phyloP scores from a whole-genome alignment of 1,284 basidiomycete genomes.

The Violaceomyces palustris region DNA sequence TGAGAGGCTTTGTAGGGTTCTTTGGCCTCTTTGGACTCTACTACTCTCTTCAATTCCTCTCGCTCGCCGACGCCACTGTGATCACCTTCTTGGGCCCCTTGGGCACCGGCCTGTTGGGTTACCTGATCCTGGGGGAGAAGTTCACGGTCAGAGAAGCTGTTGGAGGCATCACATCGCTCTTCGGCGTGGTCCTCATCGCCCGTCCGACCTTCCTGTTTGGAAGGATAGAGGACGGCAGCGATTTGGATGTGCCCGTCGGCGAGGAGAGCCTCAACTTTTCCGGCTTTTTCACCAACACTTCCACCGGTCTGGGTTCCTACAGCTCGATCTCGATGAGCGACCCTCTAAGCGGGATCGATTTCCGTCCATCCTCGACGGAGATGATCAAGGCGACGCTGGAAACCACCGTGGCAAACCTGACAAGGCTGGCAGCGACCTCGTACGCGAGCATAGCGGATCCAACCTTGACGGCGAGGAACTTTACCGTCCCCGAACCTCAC shows the following conservation, averaged over 20 bases:
- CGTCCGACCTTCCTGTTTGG: constrained; percentile 32
- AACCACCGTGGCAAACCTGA: too few relatives aligned
- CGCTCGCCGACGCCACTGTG: constrained; percentile 70
- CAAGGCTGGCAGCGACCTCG: too few relatives aligned
- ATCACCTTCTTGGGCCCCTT: constrained; percentile 71
- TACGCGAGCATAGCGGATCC: too few relatives aligned
- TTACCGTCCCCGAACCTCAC: too few relatives aligned
- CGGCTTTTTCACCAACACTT: too few relatives aligned
- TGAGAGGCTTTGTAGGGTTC: constrained; percentile 65
- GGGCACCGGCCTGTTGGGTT: constrained; percentile 65
- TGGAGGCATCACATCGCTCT: constrained; percentile 63
- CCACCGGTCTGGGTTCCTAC: too few relatives aligned
- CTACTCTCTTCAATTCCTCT: constrained; percentile 65
- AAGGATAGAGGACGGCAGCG: constrained; percentile 12
- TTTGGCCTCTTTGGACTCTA: constrained; percentile 60
- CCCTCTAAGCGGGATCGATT: too few relatives aligned
- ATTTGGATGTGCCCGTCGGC: constrained; percentile 8
- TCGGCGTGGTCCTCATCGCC: constrained; percentile 63
- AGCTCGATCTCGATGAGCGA: too few relatives aligned
- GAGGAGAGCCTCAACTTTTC: constrained; percentile 1
- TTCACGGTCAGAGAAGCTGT: constrained; percentile 62
- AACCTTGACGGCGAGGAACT: too few relatives aligned
- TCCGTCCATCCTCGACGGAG: too few relatives aligned
- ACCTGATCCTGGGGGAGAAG: constrained; percentile 64
- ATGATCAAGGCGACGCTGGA: too few relatives aligned